Percentiles rank a stretch among this genome's conserved stretches.
Conservation (phyloP, 2,329 filamentous ascomycete species). For the Aspergillus sclerotialis region DNA sequence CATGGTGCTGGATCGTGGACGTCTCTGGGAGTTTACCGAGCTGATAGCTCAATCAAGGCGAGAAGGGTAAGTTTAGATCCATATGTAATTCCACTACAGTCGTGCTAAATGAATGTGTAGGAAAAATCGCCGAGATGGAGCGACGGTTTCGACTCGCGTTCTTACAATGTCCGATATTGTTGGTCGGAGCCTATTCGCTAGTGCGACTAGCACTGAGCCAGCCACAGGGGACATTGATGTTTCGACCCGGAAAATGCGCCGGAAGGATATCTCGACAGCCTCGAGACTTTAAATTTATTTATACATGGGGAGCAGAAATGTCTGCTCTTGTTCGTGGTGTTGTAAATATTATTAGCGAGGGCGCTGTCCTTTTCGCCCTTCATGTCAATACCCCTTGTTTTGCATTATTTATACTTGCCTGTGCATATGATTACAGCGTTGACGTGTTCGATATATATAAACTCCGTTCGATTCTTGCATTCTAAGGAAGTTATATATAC, state of each 20-base stretch:
- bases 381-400: constrained; percentile 1
- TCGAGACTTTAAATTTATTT: constrained; percentile 20
- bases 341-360: background rate
- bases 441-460: too few relatives aligned
- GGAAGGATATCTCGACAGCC: constrained; percentile 29
- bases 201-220: constrained; percentile 19
- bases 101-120: constrained; percentile 15
- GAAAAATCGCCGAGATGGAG: constrained; percentile 91
- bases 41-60: constrained; percentile 73
- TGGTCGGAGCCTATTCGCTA: constrained; percentile 59
- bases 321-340: background rate
- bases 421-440: too few relatives aligned
- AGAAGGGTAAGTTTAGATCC: constrained; percentile 55
- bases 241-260: constrained; percentile 28
- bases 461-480: too few relatives aligned
- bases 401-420: background rate
- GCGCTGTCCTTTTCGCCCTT: background rate
- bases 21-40: constrained; percentile 87
- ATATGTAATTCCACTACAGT: background rate
- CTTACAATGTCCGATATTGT: constrained; percentile 68
- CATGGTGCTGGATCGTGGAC: constrained; percentile 60
- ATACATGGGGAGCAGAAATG: background rate
- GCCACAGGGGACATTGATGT: constrained; percentile 21
- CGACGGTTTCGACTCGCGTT: constrained; percentile 77
- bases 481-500: too few relatives aligned